phyloP scores from a whole-genome alignment of 2,329 filamentous ascomycete genomes.

The Fonsecaea erecta region DNA sequence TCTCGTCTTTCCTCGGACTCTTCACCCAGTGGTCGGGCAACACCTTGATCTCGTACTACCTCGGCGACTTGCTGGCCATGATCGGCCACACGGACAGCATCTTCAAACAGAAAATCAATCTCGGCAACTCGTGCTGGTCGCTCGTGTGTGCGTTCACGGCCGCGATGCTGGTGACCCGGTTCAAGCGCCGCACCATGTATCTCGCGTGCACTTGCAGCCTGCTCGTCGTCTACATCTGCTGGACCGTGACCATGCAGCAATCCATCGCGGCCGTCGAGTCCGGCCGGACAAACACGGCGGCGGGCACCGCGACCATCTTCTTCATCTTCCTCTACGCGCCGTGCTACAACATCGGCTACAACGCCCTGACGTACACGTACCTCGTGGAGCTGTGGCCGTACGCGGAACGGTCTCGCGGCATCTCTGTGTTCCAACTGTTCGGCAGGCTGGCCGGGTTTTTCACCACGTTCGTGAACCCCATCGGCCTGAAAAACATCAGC shows the following conservation, averaged over 20 bases:
- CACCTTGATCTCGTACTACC: conserved; percentile 45
- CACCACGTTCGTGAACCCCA: conserved; percentile 55
- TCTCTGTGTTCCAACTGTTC: conserved; percentile 62
- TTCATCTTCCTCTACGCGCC: conserved; percentile 57
- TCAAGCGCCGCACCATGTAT: conserved; percentile 52
- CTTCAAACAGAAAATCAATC: conserved; percentile 49
- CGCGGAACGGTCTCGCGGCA: conserved; percentile 61
- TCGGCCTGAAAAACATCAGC: conserved; percentile 48
- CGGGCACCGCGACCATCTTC: conserved; percentile 54
- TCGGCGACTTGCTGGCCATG: conserved; percentile 43
- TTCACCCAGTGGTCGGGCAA: conserved; percentile 50
- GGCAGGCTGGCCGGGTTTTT: conserved; percentile 57
- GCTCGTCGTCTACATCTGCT: conserved; percentile 59
- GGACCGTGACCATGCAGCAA: conserved; percentile 57
- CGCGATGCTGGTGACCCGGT: conserved; percentile 48
- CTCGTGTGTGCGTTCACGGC: conserved; percentile 46
- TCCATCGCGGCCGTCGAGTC: conserved; percentile 44
- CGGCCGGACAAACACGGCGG: conserved; percentile 44
- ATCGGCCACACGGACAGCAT: conserved; percentile 46
- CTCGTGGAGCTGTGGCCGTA: conserved; percentile 66
- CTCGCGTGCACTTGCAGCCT: conserved; percentile 57
- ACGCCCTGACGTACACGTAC: conserved; percentile 67
- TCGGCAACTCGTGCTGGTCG: conserved; percentile 48
- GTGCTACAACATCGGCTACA: conserved; percentile 55
- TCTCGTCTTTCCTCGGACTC: conserved; percentile 41